Conservation (phyloP, 164 flowering plant genomes). For the Magnolia kwangsiensis region DNA sequence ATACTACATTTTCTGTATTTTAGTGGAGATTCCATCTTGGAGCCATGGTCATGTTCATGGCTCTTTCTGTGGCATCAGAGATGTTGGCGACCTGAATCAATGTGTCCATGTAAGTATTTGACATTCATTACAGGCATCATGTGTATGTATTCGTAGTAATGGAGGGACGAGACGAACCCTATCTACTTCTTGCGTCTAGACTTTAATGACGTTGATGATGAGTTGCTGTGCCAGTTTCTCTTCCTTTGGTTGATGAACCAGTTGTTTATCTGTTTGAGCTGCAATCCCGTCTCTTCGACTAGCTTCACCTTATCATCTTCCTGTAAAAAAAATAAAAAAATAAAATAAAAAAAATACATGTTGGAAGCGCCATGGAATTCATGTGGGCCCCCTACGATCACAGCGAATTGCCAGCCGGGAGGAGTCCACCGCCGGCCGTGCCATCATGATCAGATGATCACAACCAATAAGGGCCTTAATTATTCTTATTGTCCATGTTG, state of each 20-base stretch:
- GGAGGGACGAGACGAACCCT: background rate
- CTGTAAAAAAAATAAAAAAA: conserved; percentile 26
- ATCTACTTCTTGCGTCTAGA: conserved; percentile 87
- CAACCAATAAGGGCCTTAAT: no score
- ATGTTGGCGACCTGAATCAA: background rate
- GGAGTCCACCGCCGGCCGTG: no score
- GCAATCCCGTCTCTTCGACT: conserved; percentile 95
- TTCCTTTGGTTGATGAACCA: conserved; percentile 99
- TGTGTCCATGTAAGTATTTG: background rate
- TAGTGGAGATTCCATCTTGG: background rate
- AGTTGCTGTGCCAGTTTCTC: conserved; percentile 93
- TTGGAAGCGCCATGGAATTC: no score
- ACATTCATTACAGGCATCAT: background rate
- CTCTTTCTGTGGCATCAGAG: background rate
- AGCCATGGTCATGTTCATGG: background rate
- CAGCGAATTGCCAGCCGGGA: no score
- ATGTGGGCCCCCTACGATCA: no score
- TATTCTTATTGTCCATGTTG: no score
- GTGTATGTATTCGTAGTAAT: background rate
- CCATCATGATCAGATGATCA: no score
- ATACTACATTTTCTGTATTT: background rate
- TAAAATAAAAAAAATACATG: no score
- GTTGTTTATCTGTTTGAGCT: conserved; percentile 94
- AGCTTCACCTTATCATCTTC: conserved; percentile 98
- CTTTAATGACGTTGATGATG: conserved; percentile 71